These are phyloP conservation scores for Mycotypha africana DNA, from an alignment of 371 early-diverging fungal species.

Conservation along the genomic window DNA sequence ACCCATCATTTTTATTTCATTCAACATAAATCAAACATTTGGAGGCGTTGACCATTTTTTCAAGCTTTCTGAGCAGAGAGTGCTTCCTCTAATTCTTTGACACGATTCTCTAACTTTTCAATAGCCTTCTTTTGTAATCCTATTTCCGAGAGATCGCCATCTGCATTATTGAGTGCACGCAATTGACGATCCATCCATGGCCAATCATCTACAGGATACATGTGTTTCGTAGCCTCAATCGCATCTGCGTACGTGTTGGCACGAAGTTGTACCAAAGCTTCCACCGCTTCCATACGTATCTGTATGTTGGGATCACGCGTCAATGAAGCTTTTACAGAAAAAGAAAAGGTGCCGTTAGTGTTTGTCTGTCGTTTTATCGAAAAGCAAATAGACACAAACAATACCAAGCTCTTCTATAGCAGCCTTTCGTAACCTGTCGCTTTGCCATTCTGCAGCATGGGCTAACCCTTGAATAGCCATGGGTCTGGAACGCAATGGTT, in stretches of 20 bases:
- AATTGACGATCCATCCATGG: conserved; percentile 20
- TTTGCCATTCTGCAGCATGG: conserved; percentile 35
- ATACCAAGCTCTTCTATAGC: conserved; percentile 32
- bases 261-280: conserved; percentile 19
- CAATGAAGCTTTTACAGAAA: conserved; percentile 21
- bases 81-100: conserved; percentile 38
- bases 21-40: too few relatives aligned
- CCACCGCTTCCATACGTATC: conserved; percentile 21
- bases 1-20: too few relatives aligned
- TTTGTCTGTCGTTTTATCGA: background rate
- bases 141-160: conserved; percentile 12
- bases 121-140: conserved; percentile 14
- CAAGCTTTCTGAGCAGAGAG: background rate
- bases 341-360: background rate
- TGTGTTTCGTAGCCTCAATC: conserved; percentile 11
- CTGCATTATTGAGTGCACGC: conserved; percentile 2
- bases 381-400: conserved; percentile 9
- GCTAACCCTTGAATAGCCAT: conserved; percentile 23
- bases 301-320: conserved; percentile 19
- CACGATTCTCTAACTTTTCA: conserved; percentile 41
- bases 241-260: conserved; percentile 11
- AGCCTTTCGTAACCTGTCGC: conserved; percentile 6
- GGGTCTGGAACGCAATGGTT: conserved; percentile 27
- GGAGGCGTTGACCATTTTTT: too few relatives aligned
- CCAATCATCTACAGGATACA: conserved; percentile 31